Evolutionary conservation across 1,284 basidiomycete species (phyloP).

Genomic region (Ustilago loliicola): DNA sequence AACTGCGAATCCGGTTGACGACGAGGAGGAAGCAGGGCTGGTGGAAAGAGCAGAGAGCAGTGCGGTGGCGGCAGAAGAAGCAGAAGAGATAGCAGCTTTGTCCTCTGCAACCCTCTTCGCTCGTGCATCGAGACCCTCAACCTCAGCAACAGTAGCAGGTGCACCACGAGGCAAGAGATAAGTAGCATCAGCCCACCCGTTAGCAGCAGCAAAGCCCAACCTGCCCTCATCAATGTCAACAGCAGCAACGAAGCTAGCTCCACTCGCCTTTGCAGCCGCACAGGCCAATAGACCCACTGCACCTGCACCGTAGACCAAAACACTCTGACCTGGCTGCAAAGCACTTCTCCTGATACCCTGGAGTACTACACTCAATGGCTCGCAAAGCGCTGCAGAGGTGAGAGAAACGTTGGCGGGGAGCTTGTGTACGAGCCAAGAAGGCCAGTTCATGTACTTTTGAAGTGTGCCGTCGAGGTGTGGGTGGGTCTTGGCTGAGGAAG

Average conservation of each 20-base stretch:
- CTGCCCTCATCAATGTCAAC: conserved; percentile 56
- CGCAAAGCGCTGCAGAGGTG: conserved; percentile 86
- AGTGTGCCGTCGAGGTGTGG: conserved; percentile 94
- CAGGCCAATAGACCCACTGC: conserved; percentile 91
- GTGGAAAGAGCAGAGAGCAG: conserved; percentile 34
- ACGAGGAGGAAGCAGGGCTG: conserved; percentile 1
- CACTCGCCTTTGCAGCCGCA: conserved; percentile 65
- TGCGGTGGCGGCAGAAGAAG: conserved; percentile 72
- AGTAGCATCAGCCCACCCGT: conserved; percentile 80
- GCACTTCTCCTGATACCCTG: conserved; percentile 82
- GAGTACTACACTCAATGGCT: conserved; percentile 89
- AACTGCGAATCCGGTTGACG: conserved; percentile 17
- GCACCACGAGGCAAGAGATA: conserved; percentile 77
- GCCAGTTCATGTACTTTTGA: conserved; percentile 88
- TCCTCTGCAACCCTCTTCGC: conserved; percentile 76
- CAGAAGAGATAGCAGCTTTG: conserved; percentile 72
- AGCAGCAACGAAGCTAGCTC: conserved; percentile 59
- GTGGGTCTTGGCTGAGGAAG: conserved; percentile 87
- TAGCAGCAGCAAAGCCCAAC: conserved; percentile 49
- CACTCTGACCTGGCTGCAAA: conserved; percentile 76
- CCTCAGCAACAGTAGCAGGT: conserved; percentile 73
- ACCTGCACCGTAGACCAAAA: conserved; percentile 90
- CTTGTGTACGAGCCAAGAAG: conserved; percentile 84
- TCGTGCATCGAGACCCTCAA: conserved; percentile 69
- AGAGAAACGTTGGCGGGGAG: conserved; percentile 82